phyloP scores from a whole-genome alignment of 1,284 basidiomycete species.

The Cryptococcus sp. region DNA sequence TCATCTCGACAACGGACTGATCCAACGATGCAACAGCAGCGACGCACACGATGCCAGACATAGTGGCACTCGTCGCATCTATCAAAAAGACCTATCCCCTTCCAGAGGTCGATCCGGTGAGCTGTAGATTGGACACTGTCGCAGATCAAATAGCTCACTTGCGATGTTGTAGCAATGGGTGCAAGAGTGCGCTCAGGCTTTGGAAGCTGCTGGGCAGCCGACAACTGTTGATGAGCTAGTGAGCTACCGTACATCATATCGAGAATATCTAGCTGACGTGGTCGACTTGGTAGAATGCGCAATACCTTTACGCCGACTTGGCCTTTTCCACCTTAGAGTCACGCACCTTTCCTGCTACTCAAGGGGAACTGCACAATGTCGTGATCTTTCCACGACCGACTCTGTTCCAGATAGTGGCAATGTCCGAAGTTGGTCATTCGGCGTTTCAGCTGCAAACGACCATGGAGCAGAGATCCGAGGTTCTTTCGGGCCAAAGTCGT shows the following conservation, averaged over 20 bases:
- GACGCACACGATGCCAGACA: slow-evolving; percentile 22
- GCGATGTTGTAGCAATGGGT: slow-evolving; percentile 35
- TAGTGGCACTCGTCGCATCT: slow-evolving; percentile 11
- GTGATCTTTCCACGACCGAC: slow-evolving; percentile 38
- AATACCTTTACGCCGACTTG: slow-evolving; percentile 43
- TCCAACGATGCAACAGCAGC: background rate
- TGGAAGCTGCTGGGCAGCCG: slow-evolving; percentile 27
- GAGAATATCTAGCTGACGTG: background rate
- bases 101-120: slow-evolving; percentile 40
- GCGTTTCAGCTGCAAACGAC: slow-evolving; percentile 47
- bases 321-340: slow-evolving; percentile 32
- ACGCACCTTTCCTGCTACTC: slow-evolving; percentile 17
- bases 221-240: slow-evolving; percentile 25
- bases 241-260: background rate
- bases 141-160: slow-evolving; percentile 1
- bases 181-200: slow-evolving; percentile 26
- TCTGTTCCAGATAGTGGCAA: slow-evolving; percentile 41
- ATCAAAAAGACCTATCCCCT: slow-evolving; percentile 35
- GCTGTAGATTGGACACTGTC: slow-evolving; percentile 5
- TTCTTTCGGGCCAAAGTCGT: slow-evolving; percentile 43
- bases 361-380: slow-evolving; percentile 21
- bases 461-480: slow-evolving; percentile 48
- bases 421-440: slow-evolving; percentile 47
- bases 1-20: background rate
- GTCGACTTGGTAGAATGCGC: slow-evolving; percentile 23